Conservation (phyloP, 2,329 filamentous ascomycete species). For the Colletotrichum sp. region DNA sequence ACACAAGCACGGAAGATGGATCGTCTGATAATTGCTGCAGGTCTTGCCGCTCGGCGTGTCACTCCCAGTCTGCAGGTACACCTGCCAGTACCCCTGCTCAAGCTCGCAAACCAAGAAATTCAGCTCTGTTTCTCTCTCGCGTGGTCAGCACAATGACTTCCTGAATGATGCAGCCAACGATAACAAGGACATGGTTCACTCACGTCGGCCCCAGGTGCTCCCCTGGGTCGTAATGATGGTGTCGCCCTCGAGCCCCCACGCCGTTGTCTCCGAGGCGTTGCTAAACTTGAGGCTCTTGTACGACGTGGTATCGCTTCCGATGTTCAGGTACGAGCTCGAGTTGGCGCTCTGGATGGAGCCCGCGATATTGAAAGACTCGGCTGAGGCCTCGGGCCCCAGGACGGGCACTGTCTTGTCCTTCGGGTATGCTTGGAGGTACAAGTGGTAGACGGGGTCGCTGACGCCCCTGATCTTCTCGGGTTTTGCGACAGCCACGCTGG, state of each 20-base stretch:
- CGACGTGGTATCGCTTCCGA: slow-evolving; percentile 47
- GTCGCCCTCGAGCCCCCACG: slow-evolving; percentile 54
- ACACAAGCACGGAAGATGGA: slow-evolving; percentile 58
- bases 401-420: slow-evolving; percentile 49
- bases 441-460: slow-evolving; percentile 54
- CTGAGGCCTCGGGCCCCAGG: slow-evolving; percentile 54
- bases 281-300: slow-evolving; percentile 58
- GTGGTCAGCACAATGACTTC: background rate
- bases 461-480: slow-evolving; percentile 56
- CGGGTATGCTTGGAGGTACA: slow-evolving; percentile 54
- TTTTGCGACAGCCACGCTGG: slow-evolving; percentile 34
- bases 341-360: slow-evolving; percentile 54
- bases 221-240: slow-evolving; percentile 48
- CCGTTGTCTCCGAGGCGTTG: slow-evolving; percentile 43
- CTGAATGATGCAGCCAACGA: background rate
- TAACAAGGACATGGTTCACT: slow-evolving; percentile 10
- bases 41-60: slow-evolving; percentile 51
- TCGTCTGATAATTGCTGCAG: slow-evolving; percentile 60
- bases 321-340: slow-evolving; percentile 52
- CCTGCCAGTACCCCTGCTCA: slow-evolving; percentile 48
- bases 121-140: slow-evolving; percentile 39
- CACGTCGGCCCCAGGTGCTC: slow-evolving; percentile 48
- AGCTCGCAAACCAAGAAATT: slow-evolving; percentile 57
- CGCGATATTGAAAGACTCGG: slow-evolving; percentile 54
- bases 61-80: slow-evolving; percentile 58